Conservation (phyloP, 225 moss, liverwort and hornwort genomes). For the Marchantia paleacea region DNA sequence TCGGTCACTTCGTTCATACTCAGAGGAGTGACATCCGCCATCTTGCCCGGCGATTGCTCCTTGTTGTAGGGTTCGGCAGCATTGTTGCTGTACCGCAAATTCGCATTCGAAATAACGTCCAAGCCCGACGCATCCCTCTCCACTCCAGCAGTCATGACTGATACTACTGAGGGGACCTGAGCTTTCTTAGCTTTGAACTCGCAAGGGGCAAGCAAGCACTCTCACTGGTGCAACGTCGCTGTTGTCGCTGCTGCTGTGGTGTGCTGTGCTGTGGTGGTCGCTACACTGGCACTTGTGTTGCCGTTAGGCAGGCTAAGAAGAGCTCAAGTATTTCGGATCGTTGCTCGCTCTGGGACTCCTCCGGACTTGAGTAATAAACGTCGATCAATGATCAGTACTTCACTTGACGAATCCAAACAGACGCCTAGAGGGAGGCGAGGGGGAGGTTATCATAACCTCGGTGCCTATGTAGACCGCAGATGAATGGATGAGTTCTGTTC, state of each 20-base stretch:
- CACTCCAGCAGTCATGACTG: slow-evolving; percentile 32
- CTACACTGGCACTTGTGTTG: not conserved
- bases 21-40: not conserved
- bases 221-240: not conserved
- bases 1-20: slow-evolving; percentile 17
- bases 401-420: not conserved
- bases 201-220: not conserved
- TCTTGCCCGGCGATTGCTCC: slow-evolving; percentile 1
- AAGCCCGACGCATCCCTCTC: slow-evolving; percentile 13
- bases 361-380: not conserved
- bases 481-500: slow-evolving; percentile 12
- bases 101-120: slow-evolving; percentile 7
- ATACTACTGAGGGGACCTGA: too few relatives aligned
- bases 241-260: not conserved
- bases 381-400: slow-evolving; percentile 6
- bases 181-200: not conserved
- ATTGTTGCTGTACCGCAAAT: not conserved
- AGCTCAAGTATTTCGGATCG: not conserved
- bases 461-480: not conserved
- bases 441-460: not conserved
- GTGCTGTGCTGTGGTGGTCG: not conserved
- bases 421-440: not conserved
- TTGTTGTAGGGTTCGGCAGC: not conserved
- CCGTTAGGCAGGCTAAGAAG: not conserved
- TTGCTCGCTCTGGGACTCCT: not conserved